phyloP scores from a whole-genome alignment of 805 yeast species.

The Lipomyces sp. region DNA sequence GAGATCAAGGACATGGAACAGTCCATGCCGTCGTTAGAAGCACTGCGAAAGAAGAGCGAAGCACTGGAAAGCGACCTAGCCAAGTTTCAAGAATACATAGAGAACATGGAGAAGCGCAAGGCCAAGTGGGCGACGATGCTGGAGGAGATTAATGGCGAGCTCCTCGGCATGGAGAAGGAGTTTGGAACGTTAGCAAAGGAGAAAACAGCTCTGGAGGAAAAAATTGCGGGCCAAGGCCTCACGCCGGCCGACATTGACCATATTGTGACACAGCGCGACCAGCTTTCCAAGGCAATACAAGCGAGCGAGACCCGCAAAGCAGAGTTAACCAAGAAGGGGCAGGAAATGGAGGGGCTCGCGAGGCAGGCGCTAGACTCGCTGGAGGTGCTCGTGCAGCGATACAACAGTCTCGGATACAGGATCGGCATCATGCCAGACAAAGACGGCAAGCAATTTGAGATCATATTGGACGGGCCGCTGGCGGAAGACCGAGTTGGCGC shows the following conservation, averaged over 20 bases:
- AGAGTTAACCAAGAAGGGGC: slow-evolving; percentile 46
- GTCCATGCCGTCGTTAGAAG: slow-evolving; percentile 48
- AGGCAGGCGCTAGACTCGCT: slow-evolving; percentile 51
- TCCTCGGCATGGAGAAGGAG: slow-evolving; percentile 42
- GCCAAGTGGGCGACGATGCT: slow-evolving; percentile 60
- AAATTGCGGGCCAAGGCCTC: slow-evolving; percentile 54
- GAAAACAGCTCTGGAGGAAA: slow-evolving; percentile 35
- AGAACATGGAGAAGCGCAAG: slow-evolving; percentile 58
- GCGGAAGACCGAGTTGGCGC: slow-evolving; percentile 47
- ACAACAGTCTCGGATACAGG: slow-evolving; percentile 53
- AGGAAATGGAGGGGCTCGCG: slow-evolving; percentile 50
- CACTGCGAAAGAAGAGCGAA: slow-evolving; percentile 54
- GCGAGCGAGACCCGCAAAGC: slow-evolving; percentile 44
- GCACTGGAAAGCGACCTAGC: slow-evolving; percentile 68
- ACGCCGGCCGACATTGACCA: slow-evolving; percentile 62
- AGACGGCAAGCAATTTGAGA: slow-evolving; percentile 39
- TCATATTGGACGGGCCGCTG: slow-evolving; percentile 43
- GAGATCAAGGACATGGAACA: slow-evolving; percentile 45
- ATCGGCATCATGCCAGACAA: slow-evolving; percentile 40
- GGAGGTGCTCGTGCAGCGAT: slow-evolving; percentile 52
- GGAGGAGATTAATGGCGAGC: slow-evolving; percentile 56
- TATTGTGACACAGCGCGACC: slow-evolving; percentile 60
- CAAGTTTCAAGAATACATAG: slow-evolving; percentile 69
- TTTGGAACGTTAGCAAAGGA: slow-evolving; percentile 14
- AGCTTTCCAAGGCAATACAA: slow-evolving; percentile 54